Percentiles rank a stretch among this genome's conserved stretches.
Evolutionary conservation across 1,284 basidiomycete species (phyloP).

Genomic region (Tilletia indica): DNA sequence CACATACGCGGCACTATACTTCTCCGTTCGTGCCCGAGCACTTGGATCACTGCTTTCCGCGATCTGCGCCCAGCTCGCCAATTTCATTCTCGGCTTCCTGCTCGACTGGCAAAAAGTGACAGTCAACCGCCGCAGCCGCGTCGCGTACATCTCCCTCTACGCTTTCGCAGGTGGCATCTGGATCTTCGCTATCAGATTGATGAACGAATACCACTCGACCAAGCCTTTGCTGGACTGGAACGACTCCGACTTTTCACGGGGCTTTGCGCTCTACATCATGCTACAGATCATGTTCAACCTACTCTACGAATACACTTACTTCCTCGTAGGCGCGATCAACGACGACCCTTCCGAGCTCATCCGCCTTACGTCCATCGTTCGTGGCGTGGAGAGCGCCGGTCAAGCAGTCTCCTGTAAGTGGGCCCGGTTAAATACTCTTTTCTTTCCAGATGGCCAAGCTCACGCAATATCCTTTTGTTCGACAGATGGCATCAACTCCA

Average conservation of each 20-base stretch:
- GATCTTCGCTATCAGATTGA: slow-evolving; percentile 52
- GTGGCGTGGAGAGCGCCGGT: slow-evolving; percentile 49
- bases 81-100: slow-evolving; percentile 53
- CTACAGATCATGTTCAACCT: slow-evolving; percentile 47
- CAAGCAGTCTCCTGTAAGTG: slow-evolving; percentile 41
- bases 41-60: slow-evolving; percentile 56
- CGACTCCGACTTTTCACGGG: slow-evolving; percentile 42
- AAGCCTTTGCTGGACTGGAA: slow-evolving; percentile 47
- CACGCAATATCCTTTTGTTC: background rate
- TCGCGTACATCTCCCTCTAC: slow-evolving; percentile 42
- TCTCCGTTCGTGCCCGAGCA: slow-evolving; percentile 46
- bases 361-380: slow-evolving; percentile 46
- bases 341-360: slow-evolving; percentile 45
- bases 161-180: slow-evolving; percentile 42
- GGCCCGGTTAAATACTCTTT: no score
- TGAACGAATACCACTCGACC: slow-evolving; percentile 34
- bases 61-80: slow-evolving; percentile 44
- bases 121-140: slow-evolving; percentile 45
- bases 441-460: background rate
- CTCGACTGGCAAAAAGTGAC: slow-evolving; percentile 48
- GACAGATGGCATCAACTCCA: slow-evolving; percentile 44
- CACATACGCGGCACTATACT: slow-evolving; percentile 43
- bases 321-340: slow-evolving; percentile 34
- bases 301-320: slow-evolving; percentile 43
- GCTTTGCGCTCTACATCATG: slow-evolving; percentile 48